A percentile compares a stretch with the other conserved stretches of the same genome.
These are phyloP conservation scores for Lactarius pseudohatsudake DNA, from an alignment of 768 basidiomycete genomes.

Conservation along the genomic window DNA sequence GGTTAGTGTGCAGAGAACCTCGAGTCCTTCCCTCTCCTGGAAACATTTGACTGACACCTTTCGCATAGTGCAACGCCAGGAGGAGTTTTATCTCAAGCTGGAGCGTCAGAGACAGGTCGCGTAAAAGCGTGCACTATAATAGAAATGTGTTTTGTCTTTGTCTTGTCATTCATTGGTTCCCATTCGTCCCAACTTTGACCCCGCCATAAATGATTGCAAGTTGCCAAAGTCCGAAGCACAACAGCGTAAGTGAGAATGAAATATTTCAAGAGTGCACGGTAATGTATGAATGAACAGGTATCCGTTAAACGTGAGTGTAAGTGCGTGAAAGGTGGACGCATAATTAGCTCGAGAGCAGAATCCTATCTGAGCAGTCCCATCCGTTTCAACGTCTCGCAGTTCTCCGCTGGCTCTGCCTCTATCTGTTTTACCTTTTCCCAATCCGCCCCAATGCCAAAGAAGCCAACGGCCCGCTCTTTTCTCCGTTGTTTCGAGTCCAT, in stretches of 20 bases:
- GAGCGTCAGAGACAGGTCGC: constrained; percentile 54
- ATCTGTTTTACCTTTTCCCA: constrained; percentile 85
- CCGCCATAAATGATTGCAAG: not conserved
- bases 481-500: constrained; percentile 64
- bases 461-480: constrained; percentile 75
- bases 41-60: not conserved
- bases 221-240: not conserved
- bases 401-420: constrained; percentile 64
- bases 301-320: constrained; percentile 4
- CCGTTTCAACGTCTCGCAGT: constrained; percentile 74
- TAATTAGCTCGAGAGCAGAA: constrained; percentile 2
- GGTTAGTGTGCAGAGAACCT: constrained; percentile 47
- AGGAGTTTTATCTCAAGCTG: constrained; percentile 83
- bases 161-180: not conserved
- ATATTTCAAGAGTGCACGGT: not conserved
- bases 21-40: constrained; percentile 2
- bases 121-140: constrained; percentile 24
- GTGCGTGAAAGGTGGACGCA: constrained; percentile 9
- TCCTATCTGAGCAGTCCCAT: constrained; percentile 52
- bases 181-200: not conserved
- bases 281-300: constrained; percentile 20
- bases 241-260: not conserved
- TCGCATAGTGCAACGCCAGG: constrained; percentile 69
- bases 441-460: constrained; percentile 91
- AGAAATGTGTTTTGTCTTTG: constrained; percentile 19